Evolutionary conservation across 139 green algal species (phyloP), one percentile per base, ranked within the genome.

Genomic region (Auxenochlorella protothecoides): DNA sequence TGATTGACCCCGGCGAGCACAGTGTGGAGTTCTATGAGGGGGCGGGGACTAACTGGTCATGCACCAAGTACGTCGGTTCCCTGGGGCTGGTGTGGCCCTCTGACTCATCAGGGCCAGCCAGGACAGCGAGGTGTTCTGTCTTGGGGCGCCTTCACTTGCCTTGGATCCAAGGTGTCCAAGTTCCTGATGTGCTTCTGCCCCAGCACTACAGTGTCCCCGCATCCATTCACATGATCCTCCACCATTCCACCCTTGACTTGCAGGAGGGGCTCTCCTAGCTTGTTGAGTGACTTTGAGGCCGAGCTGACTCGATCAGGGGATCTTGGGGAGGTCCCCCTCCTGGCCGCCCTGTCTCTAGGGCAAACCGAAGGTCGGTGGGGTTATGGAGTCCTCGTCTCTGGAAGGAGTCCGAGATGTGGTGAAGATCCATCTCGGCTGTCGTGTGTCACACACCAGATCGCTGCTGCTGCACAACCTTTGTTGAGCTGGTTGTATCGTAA

Each of bases 1-100:
- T 97, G 53, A 68, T 96, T 6, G 89, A 92, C 12, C 70, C 79
- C 2, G 76, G 76, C 2, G 80, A 92, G 55, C 77, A 92, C 55
- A 79, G 64, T 9, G 89, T 97, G 63, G 86, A 97, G 80, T 61
- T 97, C 8, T 97, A 91, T 74, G 92, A 97, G 64, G 86, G 86
- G 6, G 68, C 63, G 14, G 86, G 85, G 11, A 8, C 63, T 10
- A 65, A 61, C 54, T 92, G 84, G 84, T 59, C 67, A 12, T 70
- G 78, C n/a, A 65, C 68, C 27, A 82, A 75, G 71, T 44, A 44
- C 27, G 27, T 44, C 27, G 27, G 27, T 44, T 44, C 27, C 27
- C 27, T 44, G 27, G 27, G 27, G 27, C 27, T 44, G 27, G 27
- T 44, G 27, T 44, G 27, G 27, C 27, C 27, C 27, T 44, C 27